phyloP scores from a whole-genome alignment of 176 grass and related monocot genomes.

The Hordeum marinum region DNA sequence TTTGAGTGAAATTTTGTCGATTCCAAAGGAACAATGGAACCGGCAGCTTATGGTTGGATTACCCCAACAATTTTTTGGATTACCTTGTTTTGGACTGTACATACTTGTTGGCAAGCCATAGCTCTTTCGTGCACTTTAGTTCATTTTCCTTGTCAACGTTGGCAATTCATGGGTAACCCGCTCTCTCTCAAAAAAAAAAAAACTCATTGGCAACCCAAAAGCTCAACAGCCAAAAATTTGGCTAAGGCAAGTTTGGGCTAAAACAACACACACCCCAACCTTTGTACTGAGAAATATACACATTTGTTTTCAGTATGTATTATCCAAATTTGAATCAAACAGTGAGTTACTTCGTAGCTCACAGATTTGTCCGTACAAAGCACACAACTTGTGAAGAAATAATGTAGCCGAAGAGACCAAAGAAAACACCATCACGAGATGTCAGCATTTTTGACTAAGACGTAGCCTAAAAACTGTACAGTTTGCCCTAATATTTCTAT shows the following conservation, averaged over 20 bases:
- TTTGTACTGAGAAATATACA: not conserved
- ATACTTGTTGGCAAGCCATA: no score
- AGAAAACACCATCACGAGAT: not conserved
- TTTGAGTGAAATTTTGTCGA: not conserved
- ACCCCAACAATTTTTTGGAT: no score
- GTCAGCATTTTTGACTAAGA: not conserved
- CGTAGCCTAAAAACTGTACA: not conserved
- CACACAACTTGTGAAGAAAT: not conserved
- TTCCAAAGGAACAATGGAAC: not conserved
- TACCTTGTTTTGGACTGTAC: no score
- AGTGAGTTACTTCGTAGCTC: not conserved
- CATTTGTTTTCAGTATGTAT: not conserved
- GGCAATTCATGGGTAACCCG: no score
- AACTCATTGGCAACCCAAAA: no score
- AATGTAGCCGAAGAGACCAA: no score
- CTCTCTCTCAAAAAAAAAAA: no score
- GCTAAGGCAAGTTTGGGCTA: no score
- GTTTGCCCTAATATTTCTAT: not conserved
- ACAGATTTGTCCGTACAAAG: not conserved
- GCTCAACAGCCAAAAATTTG: no score
- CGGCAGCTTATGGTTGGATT: not conserved
- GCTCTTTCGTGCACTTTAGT: no score
- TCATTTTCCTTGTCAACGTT: no score
- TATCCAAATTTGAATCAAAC: not conserved
- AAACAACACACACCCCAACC: no score